Conservation (phyloP, 148 eudicot species). For the Rheum nobile region DNA sequence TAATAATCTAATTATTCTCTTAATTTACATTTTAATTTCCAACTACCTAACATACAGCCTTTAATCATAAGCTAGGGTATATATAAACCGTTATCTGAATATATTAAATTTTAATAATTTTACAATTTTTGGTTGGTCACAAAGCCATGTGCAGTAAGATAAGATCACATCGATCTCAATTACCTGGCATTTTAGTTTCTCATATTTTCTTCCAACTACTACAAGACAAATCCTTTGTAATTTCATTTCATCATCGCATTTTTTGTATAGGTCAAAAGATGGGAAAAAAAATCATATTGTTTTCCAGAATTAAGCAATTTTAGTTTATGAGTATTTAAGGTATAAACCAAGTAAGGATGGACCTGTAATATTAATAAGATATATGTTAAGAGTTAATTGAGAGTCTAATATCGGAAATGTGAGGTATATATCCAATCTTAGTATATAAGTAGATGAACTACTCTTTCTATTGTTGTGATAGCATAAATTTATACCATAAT, state of each 20-base stretch:
- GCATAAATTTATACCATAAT: too few species aligned
- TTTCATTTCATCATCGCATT: background rate
- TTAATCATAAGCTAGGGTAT: conserved; percentile 4
- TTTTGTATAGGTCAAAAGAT: background rate
- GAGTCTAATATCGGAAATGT: too few species aligned
- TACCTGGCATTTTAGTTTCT: background rate
- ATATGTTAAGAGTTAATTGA: too few species aligned
- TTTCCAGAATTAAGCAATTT: background rate
- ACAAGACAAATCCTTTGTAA: background rate
- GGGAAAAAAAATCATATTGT: background rate
- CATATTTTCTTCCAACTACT: background rate
- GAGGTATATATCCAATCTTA: too few species aligned
- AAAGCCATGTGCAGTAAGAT: conserved; percentile 1
- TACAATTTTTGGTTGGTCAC: background rate
- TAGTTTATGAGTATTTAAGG: too few species aligned
- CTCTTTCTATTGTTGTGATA: too few species aligned
- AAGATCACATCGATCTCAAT: background rate
- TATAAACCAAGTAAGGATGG: too few species aligned
- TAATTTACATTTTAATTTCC: background rate
- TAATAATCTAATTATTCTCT: background rate
- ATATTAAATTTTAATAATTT: background rate
- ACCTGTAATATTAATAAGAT: too few species aligned
- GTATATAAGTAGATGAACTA: too few species aligned
- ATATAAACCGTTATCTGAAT: too few species aligned
- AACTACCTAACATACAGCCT: background rate